A percentile compares a stretch with the other conserved stretches of the same genome.
These are phyloP conservation scores for Diaporthe longicolla DNA, from an alignment of 2,329 filamentous ascomycete genomes.

Conservation along the genomic window DNA sequence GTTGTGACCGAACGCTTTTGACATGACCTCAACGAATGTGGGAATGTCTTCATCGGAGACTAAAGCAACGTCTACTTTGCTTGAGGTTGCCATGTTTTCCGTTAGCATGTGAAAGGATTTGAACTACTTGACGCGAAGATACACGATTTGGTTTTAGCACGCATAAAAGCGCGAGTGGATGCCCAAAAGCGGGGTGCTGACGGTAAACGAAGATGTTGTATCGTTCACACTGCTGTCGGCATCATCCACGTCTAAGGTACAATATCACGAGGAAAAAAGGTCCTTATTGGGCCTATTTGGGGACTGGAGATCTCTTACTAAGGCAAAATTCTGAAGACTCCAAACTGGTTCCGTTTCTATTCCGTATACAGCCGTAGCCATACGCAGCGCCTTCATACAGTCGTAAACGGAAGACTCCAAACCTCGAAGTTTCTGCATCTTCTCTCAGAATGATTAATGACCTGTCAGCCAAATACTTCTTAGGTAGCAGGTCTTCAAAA, in stretches of 20 bases:
- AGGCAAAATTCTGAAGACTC: not conserved
- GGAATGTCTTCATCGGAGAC: not conserved
- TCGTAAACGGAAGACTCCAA: not conserved
- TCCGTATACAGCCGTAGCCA: no score
- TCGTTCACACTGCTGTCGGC: not conserved
- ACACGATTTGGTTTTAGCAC: not conserved
- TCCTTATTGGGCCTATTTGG: not conserved
- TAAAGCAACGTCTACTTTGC: not conserved
- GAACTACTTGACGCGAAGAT: not conserved
- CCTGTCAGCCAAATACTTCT: not conserved
- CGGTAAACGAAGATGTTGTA: not conserved
- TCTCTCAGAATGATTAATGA: not conserved
- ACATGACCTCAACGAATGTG: not conserved
- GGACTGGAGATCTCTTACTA: not conserved
- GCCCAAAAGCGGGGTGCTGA: conserved; percentile 30
- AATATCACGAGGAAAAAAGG: not conserved
- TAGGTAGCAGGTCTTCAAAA: not conserved
- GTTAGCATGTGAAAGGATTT: no score
- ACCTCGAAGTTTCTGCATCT: not conserved
- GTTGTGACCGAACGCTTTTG: conserved; percentile 10
- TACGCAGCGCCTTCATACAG: no score
- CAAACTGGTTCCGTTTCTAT: no score
- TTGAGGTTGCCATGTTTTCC: not conserved
- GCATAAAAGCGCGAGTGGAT: not conserved
- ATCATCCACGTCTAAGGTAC: not conserved